These are phyloP conservation scores for Penicillium pulvis DNA, from an alignment of 495 filamentous ascomycete genomes.

Conservation along the genomic window DNA sequence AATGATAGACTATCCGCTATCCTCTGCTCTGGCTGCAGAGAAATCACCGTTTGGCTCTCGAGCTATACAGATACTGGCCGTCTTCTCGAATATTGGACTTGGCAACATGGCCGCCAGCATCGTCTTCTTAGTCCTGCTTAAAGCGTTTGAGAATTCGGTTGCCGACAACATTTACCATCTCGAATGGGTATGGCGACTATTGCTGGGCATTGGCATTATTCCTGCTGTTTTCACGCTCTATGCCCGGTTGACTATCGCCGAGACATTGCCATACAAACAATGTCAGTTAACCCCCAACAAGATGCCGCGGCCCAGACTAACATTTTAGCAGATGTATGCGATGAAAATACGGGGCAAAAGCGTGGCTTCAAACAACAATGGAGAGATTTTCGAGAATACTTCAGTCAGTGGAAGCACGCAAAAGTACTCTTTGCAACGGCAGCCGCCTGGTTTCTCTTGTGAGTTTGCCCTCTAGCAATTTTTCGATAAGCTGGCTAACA, in stretches of 20 bases:
- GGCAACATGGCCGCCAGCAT: constrained; percentile 21
- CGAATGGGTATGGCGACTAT: constrained; percentile 24
- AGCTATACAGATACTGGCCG: constrained; percentile 15
- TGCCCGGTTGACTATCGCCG: constrained; percentile 19
- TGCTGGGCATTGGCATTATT: constrained; percentile 22
- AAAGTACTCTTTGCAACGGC: constrained; percentile 25
- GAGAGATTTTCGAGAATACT: constrained; percentile 26
- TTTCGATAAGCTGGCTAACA: neutral
- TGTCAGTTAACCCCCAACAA: constrained; percentile 3
- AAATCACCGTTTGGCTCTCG: constrained; percentile 20
- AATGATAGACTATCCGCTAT: constrained; percentile 22
- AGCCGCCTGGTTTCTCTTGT: constrained; percentile 29
- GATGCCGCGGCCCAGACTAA: neutral
- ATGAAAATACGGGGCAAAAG: constrained; percentile 15
- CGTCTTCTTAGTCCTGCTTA: constrained; percentile 23
- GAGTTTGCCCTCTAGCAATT: neutral
- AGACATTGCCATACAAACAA: constrained; percentile 18
- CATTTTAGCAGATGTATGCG: constrained; percentile 13
- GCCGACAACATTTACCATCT: constrained; percentile 8
- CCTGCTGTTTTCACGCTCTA: constrained; percentile 20
- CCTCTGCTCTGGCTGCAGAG: constrained; percentile 19
- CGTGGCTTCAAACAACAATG: constrained; percentile 20
- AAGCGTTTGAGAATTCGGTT: constrained; percentile 18
- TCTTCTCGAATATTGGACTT: constrained; percentile 22
- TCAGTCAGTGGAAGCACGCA: constrained; percentile 23